Evolutionary conservation across 2,329 filamentous ascomycete species (phyloP).

Genomic region (Aspergillus udagawae): DNA sequence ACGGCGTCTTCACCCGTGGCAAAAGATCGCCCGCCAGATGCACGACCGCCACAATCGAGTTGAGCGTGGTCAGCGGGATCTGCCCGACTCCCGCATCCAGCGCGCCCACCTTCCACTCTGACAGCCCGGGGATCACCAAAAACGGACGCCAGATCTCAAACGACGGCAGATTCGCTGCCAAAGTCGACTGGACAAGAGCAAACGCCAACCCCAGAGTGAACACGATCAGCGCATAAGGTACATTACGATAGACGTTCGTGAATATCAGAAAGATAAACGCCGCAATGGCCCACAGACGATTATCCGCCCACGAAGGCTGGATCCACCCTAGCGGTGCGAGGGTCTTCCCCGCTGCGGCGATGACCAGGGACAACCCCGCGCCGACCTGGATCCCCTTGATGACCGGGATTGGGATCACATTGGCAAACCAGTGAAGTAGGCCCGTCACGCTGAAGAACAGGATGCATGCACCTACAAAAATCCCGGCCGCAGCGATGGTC

Average conservation of each 20-base stretch:
- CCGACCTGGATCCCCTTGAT: constrained; percentile 95
- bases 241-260: constrained; percentile 59
- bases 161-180: constrained; percentile 43
- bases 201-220: constrained; percentile 67
- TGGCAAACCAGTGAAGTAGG: constrained; percentile 68
- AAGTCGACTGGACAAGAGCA: constrained; percentile 47
- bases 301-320: constrained; percentile 65
- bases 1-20: constrained; percentile 63
- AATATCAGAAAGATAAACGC: constrained; percentile 69
- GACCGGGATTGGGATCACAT: constrained; percentile 76
- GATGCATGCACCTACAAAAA: constrained; percentile 71
- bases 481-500: constrained; percentile 76
- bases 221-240: constrained; percentile 75
- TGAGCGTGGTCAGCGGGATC: constrained; percentile 84
- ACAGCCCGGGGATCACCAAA: constrained; percentile 43
- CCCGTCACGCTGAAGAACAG: constrained; percentile 75
- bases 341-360: constrained; percentile 69
- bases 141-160: constrained; percentile 60
- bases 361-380: constrained; percentile 76
- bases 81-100: constrained; percentile 74
- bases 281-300: constrained; percentile 69
- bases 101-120: constrained; percentile 51
- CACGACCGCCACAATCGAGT: constrained; percentile 84
- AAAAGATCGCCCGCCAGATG: constrained; percentile 75
- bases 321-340: constrained; percentile 67